A percentile compares a stretch with the other conserved stretches of the same genome.
Evolutionary conservation across 139 green algal species (phyloP).

Genomic region (Picocystis salinarum): DNA sequence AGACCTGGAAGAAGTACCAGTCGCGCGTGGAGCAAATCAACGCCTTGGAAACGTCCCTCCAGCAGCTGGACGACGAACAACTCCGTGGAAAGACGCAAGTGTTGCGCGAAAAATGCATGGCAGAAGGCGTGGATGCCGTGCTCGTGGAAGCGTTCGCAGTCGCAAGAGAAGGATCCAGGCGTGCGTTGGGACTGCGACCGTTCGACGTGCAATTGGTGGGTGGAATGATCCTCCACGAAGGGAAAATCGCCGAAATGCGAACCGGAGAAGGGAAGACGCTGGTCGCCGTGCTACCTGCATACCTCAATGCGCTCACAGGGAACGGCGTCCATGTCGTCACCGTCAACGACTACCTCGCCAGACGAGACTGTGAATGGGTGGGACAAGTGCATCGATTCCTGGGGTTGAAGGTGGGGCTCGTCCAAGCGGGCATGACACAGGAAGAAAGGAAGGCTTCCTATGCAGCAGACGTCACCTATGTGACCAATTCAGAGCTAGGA

Average conservation of each 20-base stretch:
- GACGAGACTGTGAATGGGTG: conserved; percentile 85
- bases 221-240: conserved; percentile 85
- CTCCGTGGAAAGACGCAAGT: conserved; percentile 58
- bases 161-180: conserved; percentile 69
- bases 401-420: conserved; percentile 67
- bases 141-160: conserved; percentile 75
- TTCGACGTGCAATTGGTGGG: conserved; percentile 98
- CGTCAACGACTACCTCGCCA: conserved; percentile 95
- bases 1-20: conserved; percentile 16
- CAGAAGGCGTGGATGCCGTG: conserved; percentile 54
- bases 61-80: conserved; percentile 53
- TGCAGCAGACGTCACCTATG: conserved; percentile 79
- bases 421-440: conserved; percentile 52
- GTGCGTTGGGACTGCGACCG: conserved; percentile 83
- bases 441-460: conserved; percentile 58
- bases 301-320: conserved; percentile 78
- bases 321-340: conserved; percentile 94
- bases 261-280: conserved; percentile 97
- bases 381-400: conserved; percentile 87
- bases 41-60: conserved; percentile 53
- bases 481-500: conserved; percentile 93
- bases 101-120: conserved; percentile 35
- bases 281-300: conserved; percentile 84
- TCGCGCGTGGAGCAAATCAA: conserved; percentile 64
- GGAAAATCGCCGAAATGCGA: conserved; percentile 88